Base-by-base conservation (phyloP, 1,284 basidiomycete species). In the Moesziomyces sp. region DNA sequence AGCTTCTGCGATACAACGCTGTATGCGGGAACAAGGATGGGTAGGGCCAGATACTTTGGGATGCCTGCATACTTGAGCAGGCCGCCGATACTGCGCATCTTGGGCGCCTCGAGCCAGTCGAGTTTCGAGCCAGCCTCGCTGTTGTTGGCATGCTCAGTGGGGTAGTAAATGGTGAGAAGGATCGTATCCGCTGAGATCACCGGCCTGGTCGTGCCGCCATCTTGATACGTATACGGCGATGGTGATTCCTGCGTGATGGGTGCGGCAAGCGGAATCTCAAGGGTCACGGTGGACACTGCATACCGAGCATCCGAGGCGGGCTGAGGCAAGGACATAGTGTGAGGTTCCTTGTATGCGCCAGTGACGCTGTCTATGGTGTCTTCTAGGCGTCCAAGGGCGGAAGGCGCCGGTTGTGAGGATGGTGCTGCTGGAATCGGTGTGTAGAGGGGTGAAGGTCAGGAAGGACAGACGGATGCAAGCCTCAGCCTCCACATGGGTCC, bases 141-240 rank as follows among this genome's bases (percentile, higher is more conserved):
- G 18, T 16, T 50, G 18, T 46, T 50, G 3, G 53, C 10, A 16
- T 38, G 16, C n/a, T 28, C 23, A n/a, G 64, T 55, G 1, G 79
- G 79, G 52, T 81, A 81, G 69, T 72, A 81, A 53, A 81, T 53
- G 14, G 76, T 81, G 10, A 81, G 14, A n/a, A 80, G 61, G n/a
- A 71, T 43, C 0, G 78, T 81, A 34, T 78, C 63, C 3, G 71
- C 52, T 13, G 56, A 58, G 43, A 81, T 70, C 14, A 76, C 51
- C n/a, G 46, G 53, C 48, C 68, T 67, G 52, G 60, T 53, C 1
- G 44, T 30, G 23, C 62, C 66, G 19, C 56, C 58, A 23, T 61
- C 58, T 26, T 59, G 51, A 26, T 62, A 24, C 3, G 71, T 74
- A 46, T 74, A 74, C 18, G 66, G 58, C 1, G 53, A 26, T 16